These are phyloP conservation scores for Pichia sp. DNA, from an alignment of 1,139 yeast genomes.

Conservation along the genomic window DNA sequence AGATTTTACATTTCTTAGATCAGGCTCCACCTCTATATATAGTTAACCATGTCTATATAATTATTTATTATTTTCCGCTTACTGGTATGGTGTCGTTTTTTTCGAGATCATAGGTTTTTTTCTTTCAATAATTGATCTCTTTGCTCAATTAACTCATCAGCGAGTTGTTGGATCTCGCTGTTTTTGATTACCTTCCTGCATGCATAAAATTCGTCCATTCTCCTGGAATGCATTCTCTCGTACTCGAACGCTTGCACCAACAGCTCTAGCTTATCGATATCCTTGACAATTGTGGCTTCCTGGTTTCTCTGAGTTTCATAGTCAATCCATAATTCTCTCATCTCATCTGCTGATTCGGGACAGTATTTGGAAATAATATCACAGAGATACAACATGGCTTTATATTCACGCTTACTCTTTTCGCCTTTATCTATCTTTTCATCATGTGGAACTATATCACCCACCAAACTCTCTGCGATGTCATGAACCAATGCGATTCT, in stretches of 20 bases:
- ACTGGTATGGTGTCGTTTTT: neutral
- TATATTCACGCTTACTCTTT: slow-evolving; percentile 78
- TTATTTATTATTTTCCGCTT: neutral
- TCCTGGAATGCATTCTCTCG: slow-evolving; percentile 60
- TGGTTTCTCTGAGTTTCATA: slow-evolving; percentile 78
- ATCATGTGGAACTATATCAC: slow-evolving; percentile 90
- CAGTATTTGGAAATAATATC: slow-evolving; percentile 63
- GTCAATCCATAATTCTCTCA: slow-evolving; percentile 78
- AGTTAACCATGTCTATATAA: neutral
- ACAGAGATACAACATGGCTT: slow-evolving; percentile 65
- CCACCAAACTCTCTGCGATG: slow-evolving; percentile 89
- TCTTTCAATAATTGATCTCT: slow-evolving; percentile 45
- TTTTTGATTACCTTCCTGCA: slow-evolving; percentile 66
- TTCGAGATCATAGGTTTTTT: slow-evolving; percentile 6
- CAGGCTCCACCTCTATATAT: neutral
- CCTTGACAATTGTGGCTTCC: slow-evolving; percentile 90
- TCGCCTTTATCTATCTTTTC: slow-evolving; percentile 38
- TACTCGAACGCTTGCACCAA: slow-evolving; percentile 88
- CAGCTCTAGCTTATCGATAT: slow-evolving; percentile 91
- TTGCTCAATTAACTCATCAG: slow-evolving; percentile 58
- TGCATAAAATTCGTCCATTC: slow-evolving; percentile 64
- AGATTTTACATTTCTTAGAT: slow-evolving; percentile 21
- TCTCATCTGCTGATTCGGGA: slow-evolving; percentile 56
- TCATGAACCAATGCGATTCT: slow-evolving; percentile 90
- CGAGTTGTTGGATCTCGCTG: slow-evolving; percentile 65